Conservation (phyloP, 169 alveolate genomes). For the Cryptosporidium sp. region DNA sequence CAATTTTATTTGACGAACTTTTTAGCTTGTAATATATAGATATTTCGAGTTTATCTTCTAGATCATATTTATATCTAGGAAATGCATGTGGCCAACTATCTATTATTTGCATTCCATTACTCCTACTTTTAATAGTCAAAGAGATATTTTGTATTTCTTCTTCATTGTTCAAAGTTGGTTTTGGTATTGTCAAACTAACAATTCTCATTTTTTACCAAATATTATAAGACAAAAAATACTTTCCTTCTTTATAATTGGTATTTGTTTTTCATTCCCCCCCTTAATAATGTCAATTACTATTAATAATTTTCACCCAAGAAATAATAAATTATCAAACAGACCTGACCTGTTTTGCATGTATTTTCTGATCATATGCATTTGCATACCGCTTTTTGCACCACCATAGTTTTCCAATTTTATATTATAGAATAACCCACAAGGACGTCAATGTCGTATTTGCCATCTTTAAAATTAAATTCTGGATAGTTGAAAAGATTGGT, state of each 20-base stretch:
- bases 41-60: conserved; percentile 42
- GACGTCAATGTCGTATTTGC: conserved; percentile 72
- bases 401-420: background rate
- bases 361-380: conserved; percentile 37
- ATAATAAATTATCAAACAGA: background rate
- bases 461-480: background rate
- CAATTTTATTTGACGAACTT: background rate
- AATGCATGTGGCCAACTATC: conserved; percentile 63
- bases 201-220: conserved; percentile 14
- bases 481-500: background rate
- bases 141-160: conserved; percentile 12
- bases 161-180: conserved; percentile 44
- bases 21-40: conserved; percentile 20
- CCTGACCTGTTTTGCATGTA: conserved; percentile 54
- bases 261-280: background rate
- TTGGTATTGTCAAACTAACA: conserved; percentile 70
- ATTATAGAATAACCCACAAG: conserved; percentile 50
- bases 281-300: background rate
- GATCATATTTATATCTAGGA: conserved; percentile 50
- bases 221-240: background rate
- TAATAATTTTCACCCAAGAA: background rate
- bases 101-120: conserved; percentile 7
- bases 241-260: background rate
- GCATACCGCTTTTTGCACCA: conserved; percentile 74
- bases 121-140: conserved; percentile 43